Base-by-base conservation (phyloP, 805 yeast genomes). In the Zygosaccharomyces kombuchaensis region DNA sequence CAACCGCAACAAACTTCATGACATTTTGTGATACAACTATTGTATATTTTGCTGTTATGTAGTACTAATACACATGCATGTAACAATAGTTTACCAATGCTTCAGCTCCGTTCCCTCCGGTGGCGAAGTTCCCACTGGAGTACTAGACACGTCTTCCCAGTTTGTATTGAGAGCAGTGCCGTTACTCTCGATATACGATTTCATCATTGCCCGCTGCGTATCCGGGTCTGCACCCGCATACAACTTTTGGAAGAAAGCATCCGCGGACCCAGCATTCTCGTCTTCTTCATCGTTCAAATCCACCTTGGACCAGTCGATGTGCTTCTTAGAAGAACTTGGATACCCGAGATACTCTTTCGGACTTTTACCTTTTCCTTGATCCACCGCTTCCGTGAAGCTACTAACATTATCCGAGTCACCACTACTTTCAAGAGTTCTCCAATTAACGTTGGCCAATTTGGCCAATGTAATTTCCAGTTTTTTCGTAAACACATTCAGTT, bases 81-180 rank as follows among this genome's bases (percentile, higher is more conserved):
- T 48, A 48, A 43, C 38, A 38, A 12, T 48, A 46, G 7, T 30
- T 52, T 53, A 65, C 81, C 82, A 82, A 37, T 72, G 67, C 57
- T 73, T 79, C 2, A 78, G 75, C 55, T 75, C 81, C 77, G 80
- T 75, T 10, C 88, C 91, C 35, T 80, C 83, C 0, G 96, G 95
- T 0, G 95, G 89, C 19, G 74, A 66, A 2, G 83, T 75, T 56
- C 82, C 84, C 36, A 84, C 84, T 16, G 64, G 72, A 48, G 78
- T 80, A 45, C 76, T 72, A 31, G 78, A 72, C 2, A 95, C 98
- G 48, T 88, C 96, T 9, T 69, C 76, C 99, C 99, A 93, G 60
- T 87, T 86, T 3, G 99, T 93, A 37, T 95, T 87, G 47, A 93
- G 71, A 1, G 95, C 80, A 0, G 99, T 93, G 16, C 99, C 99